Base-by-base conservation (phyloP, 768 basidiomycete genomes). In the Hydnum rufescens region DNA sequence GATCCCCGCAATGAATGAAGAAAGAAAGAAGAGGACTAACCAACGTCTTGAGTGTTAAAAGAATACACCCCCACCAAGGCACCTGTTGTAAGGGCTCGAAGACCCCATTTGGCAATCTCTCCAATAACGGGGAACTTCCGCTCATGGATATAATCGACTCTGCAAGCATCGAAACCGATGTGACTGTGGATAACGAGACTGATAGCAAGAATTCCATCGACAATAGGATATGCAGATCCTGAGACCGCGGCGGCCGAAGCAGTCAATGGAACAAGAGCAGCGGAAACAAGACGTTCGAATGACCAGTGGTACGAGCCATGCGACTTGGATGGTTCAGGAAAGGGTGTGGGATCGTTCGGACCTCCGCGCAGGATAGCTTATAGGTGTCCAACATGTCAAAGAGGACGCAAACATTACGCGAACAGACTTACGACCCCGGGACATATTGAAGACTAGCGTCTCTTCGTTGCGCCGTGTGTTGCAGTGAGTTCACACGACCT, bases 31-130 rank as follows among this genome's bases (percentile, higher is more conserved):
- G 19, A 30, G 31, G 4, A 72, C 84, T 58, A 59, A 95, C 95
- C 92, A 57, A 99, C 79, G 63, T 97, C 93, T 63, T 93, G 89
- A 42, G 95, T 96, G 70, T 97, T 96, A 72, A 97, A 96, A 65
- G 95, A 83, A 69, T 95, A 99, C 4, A 96, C 75, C 16, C 95
- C 93, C 43, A 88, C 77, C 50, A 90, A 72, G 3, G 83, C 77
- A 22, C 78, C 87, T 34, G 80, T 75, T 28, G 95, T 96, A 3
- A 78, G 69, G 4, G 75, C 65, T 46, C 89, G 74, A 52, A 96
- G 70, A 4, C 70, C 64, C 93, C 93, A 97, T n/a, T 70, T 76
- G 8, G 65, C 60, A 44, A 79, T 51, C 1, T 70, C 76, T 6
- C 86, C 90, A 54, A 89, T 50, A 42, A 78, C 58, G n/a, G 89